These are phyloP conservation scores for Microcos paniculata DNA, from an alignment of 345 rosid genomes.

Conservation along the genomic window DNA sequence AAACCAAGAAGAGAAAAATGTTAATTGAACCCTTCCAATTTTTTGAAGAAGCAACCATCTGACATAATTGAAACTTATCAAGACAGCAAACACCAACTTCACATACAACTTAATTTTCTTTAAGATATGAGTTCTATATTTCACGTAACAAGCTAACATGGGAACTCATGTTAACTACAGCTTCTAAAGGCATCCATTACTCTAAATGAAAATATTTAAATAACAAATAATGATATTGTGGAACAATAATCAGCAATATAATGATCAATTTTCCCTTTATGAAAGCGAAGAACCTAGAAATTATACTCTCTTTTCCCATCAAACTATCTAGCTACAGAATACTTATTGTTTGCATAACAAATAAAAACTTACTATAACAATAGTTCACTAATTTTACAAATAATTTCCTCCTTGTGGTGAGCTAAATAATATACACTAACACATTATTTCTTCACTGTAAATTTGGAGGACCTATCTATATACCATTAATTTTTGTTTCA, in stretches of 20 bases:
- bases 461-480: background rate
- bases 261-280: background rate
- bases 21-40: background rate
- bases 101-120: background rate
- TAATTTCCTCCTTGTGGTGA: background rate
- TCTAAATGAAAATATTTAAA: background rate
- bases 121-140: background rate
- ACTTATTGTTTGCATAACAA: background rate
- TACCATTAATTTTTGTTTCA: background rate
- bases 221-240: background rate
- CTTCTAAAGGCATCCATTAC: background rate
- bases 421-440: background rate
- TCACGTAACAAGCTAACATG: background rate
- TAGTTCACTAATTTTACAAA: background rate
- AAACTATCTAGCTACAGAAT: background rate
- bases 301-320: background rate
- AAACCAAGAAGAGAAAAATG: background rate
- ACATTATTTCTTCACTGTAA: background rate
- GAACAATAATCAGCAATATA: background rate
- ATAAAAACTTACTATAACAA: background rate
- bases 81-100: background rate
- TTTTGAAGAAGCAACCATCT: background rate
- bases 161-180: background rate
- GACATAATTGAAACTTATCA: background rate
- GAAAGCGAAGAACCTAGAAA: background rate